These are phyloP conservation scores for Pyricularia pennisetigena DNA, from an alignment of 2,329 filamentous ascomycete species.

Conservation along the genomic window DNA sequence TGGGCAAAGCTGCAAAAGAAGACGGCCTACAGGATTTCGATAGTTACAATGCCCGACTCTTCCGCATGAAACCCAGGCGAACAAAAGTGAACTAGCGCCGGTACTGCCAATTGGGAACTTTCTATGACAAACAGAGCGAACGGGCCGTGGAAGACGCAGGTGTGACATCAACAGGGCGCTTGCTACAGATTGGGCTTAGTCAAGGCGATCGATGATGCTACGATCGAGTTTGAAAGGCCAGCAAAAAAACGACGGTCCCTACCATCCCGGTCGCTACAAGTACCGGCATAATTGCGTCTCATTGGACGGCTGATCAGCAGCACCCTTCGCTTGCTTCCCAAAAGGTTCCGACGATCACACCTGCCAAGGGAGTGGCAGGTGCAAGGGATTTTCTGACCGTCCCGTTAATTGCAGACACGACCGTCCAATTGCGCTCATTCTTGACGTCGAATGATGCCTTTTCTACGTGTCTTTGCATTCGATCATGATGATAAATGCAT, in stretches of 20 bases:
- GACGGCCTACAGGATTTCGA: no score
- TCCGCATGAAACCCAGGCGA: not conserved
- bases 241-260: not conserved
- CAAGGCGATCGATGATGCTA: not conserved
- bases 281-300: not conserved
- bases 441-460: not conserved
- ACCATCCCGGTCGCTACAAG: not conserved
- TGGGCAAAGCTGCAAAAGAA: no score
- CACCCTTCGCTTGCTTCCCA: not conserved
- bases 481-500: not conserved
- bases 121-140: not conserved
- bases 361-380: not conserved
- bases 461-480: not conserved
- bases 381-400: not conserved
- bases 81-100: not conserved
- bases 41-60: not conserved
- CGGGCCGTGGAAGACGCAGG: not conserved
- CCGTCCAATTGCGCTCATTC: not conserved
- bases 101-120: not conserved
- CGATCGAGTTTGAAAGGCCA: not conserved
- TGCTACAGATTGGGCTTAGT: not conserved
- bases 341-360: not conserved
- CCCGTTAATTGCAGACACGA: not conserved
- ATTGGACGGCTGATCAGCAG: not conserved
- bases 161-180: not conserved